Conservation (phyloP, 352 stramenopile genomes). For the Phytophthora europaea region DNA sequence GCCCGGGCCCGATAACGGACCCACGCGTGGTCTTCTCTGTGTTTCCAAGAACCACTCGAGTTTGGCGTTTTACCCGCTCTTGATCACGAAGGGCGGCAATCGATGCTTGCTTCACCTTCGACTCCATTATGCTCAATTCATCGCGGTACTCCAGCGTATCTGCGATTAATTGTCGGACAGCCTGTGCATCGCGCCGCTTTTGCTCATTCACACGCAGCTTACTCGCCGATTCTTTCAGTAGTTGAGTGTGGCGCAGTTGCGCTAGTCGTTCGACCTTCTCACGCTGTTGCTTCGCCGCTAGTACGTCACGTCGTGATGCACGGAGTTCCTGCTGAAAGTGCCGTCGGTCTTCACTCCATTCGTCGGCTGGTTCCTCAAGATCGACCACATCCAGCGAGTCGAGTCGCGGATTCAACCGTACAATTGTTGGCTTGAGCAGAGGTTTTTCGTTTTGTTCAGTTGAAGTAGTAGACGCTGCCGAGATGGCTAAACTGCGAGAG, state of each 20-base stretch:
- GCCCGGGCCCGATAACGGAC: slow-evolving; percentile 44
- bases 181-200: slow-evolving; percentile 52
- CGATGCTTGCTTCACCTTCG: slow-evolving; percentile 50
- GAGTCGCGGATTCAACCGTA: slow-evolving; percentile 26
- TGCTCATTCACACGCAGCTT: slow-evolving; percentile 32
- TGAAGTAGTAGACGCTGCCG: slow-evolving; percentile 2
- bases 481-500: slow-evolving; percentile 8
- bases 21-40: slow-evolving; percentile 46
- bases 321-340: slow-evolving; percentile 53
- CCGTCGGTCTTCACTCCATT: slow-evolving; percentile 56
- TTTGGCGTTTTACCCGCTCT: slow-evolving; percentile 46
- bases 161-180: slow-evolving; percentile 55
- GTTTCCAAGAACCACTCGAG: slow-evolving; percentile 41
- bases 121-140: slow-evolving; percentile 46
- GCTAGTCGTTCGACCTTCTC: slow-evolving; percentile 53
- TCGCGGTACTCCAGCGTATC: slow-evolving; percentile 72
- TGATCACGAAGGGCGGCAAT: slow-evolving; percentile 59
- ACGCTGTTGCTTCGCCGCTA: slow-evolving; percentile 43
- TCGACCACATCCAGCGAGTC: slow-evolving; percentile 17
- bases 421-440: slow-evolving; percentile 46
- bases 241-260: slow-evolving; percentile 46
- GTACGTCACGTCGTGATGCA: slow-evolving; percentile 56
- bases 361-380: slow-evolving; percentile 23
- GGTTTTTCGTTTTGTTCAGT: slow-evolving; percentile 17
- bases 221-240: slow-evolving; percentile 35